These are phyloP conservation scores for Trametes villosa DNA, from an alignment of 768 basidiomycete genomes.

Conservation along the genomic window DNA sequence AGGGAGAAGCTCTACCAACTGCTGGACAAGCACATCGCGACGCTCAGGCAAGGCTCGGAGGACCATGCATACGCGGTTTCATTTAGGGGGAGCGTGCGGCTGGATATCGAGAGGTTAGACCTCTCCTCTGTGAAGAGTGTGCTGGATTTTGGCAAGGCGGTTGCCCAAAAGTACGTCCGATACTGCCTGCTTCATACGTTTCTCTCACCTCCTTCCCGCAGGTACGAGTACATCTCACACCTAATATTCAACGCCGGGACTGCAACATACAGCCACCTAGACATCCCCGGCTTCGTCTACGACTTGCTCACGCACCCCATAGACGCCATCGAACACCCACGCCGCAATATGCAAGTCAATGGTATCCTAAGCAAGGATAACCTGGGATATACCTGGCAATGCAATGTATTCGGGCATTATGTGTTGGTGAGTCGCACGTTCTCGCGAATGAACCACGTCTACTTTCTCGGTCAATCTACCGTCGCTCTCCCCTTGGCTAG, in stretches of 20 bases:
- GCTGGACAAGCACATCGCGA: conserved; percentile 58
- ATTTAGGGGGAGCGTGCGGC: conserved; percentile 61
- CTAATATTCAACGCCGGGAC: conserved; percentile 82
- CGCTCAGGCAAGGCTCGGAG: conserved; percentile 37
- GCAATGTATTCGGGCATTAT: conserved; percentile 84
- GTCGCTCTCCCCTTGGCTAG: no score
- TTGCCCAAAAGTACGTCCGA: conserved; percentile 56
- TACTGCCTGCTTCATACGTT: background rate
- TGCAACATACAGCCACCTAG: conserved; percentile 56
- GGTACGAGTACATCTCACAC: conserved; percentile 82
- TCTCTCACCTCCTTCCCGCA: conserved; percentile 32
- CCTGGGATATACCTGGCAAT: conserved; percentile 84
- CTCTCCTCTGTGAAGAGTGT: conserved; percentile 63
- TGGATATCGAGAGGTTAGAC: conserved; percentile 70
- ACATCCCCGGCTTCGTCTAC: conserved; percentile 50
- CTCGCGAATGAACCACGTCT: background rate
- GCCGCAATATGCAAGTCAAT: conserved; percentile 57
- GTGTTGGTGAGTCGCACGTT: conserved; percentile 56
- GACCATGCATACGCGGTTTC: conserved; percentile 58
- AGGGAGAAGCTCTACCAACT: conserved; percentile 53
- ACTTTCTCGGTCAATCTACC: no score
- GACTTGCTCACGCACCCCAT: conserved; percentile 55
- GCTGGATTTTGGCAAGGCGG: conserved; percentile 60
- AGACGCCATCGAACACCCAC: conserved; percentile 54
- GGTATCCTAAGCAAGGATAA: conserved; percentile 70